Percentiles rank a stretch among this genome's conserved stretches.
These are phyloP conservation scores for Lyophyllum shimeji DNA, from an alignment of 768 basidiomycete species.

Conservation along the genomic window DNA sequence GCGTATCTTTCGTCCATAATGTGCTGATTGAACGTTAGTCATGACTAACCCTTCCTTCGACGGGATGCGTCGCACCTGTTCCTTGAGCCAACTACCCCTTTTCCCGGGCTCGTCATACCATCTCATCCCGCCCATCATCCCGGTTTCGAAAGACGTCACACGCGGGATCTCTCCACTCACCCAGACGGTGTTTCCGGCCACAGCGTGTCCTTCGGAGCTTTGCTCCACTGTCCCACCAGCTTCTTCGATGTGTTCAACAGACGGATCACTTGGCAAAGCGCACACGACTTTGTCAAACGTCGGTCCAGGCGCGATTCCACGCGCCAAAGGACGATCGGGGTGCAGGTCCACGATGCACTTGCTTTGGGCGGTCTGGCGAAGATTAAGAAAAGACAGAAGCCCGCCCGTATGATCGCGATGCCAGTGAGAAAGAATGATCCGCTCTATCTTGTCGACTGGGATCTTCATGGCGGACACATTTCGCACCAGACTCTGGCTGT, in stretches of 20 bases:
- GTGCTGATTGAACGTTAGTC: conserved; percentile 38
- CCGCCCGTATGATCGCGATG: conserved; percentile 77
- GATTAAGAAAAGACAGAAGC: conserved; percentile 60
- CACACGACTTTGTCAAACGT: conserved; percentile 55
- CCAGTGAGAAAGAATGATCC: conserved; percentile 79
- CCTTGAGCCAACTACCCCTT: conserved; percentile 48
- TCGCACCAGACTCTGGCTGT: conserved; percentile 69
- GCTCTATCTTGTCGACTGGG: conserved; percentile 52
- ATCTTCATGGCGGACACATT: conserved; percentile 64
- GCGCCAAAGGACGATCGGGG: conserved; percentile 68
- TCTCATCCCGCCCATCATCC: conserved; percentile 64
- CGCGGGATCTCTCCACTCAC: conserved; percentile 83
- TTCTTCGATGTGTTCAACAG: conserved; percentile 60
- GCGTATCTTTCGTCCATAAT: conserved; percentile 86
- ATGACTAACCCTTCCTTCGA: background rate
- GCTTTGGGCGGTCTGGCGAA: conserved; percentile 30
- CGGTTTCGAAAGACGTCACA: conserved; percentile 64
- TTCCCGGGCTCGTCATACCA: conserved; percentile 44
- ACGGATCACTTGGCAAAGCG: conserved; percentile 68
- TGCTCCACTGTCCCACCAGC: conserved; percentile 57
- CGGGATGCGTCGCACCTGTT: conserved; percentile 41
- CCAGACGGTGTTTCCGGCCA: conserved; percentile 64
- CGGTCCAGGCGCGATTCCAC: conserved; percentile 73
- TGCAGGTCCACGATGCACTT: conserved; percentile 69
- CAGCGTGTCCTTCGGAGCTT: conserved; percentile 59